Percentiles rank a stretch among this genome's conserved stretches.
Evolutionary conservation across 208 protist genomes (phyloP).

Genomic region (Porcisia deanei): DNA sequence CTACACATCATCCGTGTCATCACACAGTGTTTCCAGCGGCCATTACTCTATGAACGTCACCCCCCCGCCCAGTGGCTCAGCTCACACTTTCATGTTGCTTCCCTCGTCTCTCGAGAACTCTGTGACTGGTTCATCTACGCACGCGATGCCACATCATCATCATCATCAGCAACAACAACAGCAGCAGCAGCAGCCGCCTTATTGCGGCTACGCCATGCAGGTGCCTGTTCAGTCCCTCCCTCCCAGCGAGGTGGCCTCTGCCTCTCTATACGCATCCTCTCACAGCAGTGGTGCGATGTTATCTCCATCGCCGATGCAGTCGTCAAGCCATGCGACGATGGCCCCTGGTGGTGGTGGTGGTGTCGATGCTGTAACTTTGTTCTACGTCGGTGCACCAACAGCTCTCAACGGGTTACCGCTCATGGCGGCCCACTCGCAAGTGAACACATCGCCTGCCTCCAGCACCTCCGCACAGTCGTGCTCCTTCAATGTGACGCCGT

Average conservation of each 20-base stretch:
- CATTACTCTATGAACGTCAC: not conserved
- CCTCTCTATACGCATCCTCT: not conserved
- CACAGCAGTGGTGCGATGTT: not conserved
- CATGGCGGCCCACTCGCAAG: not conserved
- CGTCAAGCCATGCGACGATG: not conserved
- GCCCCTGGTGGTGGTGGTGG: not conserved
- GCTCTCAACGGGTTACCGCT: not conserved
- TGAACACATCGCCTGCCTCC: not conserved
- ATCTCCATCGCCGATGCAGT: not conserved
- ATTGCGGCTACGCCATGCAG: conserved; percentile 2
- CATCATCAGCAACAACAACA: not conserved
- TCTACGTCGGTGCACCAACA: not conserved
- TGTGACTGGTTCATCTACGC: not conserved
- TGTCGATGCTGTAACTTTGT: not conserved
- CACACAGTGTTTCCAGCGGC: not conserved
- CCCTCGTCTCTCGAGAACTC: conserved; percentile 1
- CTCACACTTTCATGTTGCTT: not conserved
- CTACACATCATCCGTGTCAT: conserved; percentile 3
- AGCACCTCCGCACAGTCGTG: not conserved
- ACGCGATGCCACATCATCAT: no score
- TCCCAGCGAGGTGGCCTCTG: not conserved
- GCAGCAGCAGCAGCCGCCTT: not conserved
- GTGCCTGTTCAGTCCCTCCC: not conserved
- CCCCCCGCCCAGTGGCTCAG: not conserved
- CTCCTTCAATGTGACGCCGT: not conserved